Conservation (phyloP, 2,329 filamentous ascomycete genomes). For the Neoarthrinium moseri region DNA sequence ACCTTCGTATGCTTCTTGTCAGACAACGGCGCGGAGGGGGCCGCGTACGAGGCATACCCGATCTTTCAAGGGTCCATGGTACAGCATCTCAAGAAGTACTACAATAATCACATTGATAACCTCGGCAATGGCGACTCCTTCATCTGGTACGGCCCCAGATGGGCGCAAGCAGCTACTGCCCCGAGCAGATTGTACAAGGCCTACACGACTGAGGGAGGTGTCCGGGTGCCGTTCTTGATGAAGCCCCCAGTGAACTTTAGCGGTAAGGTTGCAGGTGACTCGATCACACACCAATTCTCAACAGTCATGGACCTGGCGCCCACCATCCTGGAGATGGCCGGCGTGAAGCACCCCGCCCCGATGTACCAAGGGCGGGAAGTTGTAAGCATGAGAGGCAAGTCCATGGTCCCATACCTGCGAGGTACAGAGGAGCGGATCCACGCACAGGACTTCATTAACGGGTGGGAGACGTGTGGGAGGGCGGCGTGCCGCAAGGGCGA, state of each 20-base stretch:
- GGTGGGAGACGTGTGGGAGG: constrained; percentile 34
- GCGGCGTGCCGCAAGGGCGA: constrained; percentile 33
- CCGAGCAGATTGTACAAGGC: constrained; percentile 36
- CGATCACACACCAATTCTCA: constrained; percentile 49
- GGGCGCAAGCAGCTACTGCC: constrained; percentile 43
- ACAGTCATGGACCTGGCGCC: constrained; percentile 51
- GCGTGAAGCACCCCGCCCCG: constrained; percentile 50
- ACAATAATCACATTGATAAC: constrained; percentile 57
- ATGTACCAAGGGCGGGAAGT: constrained; percentile 37
- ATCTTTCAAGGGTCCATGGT: constrained; percentile 54
- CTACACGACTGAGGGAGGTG: constrained; percentile 48
- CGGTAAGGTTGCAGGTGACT: constrained; percentile 22
- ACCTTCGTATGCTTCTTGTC: constrained; percentile 64
- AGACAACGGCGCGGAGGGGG: constrained; percentile 62
- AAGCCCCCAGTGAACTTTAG: constrained; percentile 32
- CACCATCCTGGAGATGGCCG: constrained; percentile 46
- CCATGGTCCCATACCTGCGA: constrained; percentile 30
- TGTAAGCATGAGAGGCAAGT: constrained; percentile 31
- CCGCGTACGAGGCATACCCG: constrained; percentile 56
- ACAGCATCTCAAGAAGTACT: constrained; percentile 52
- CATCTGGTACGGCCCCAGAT: constrained; percentile 59
- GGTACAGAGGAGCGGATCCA: constrained; percentile 27
- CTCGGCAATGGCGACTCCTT: constrained; percentile 57
- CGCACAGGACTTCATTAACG: constrained; percentile 33
- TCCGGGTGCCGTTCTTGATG: constrained; percentile 52